A percentile compares a stretch with the other conserved stretches of the same genome.
Conservation (phyloP, 352 stramenopile species). For the Phytopythium delawarense region DNA sequence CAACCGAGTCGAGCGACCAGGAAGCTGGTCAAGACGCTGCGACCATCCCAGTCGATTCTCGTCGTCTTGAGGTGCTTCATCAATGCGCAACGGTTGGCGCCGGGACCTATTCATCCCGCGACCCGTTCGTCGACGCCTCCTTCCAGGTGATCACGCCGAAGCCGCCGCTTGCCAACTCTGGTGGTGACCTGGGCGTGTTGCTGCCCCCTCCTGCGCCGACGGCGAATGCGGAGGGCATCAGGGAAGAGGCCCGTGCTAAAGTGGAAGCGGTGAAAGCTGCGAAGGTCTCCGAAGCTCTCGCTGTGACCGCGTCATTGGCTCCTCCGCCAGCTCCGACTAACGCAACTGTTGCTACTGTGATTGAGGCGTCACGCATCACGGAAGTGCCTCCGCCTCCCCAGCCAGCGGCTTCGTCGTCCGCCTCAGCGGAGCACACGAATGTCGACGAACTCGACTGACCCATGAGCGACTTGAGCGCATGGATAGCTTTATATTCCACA, state of each 20-base stretch:
- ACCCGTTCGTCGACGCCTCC: slow-evolving; percentile 45
- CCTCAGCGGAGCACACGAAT: slow-evolving; percentile 25
- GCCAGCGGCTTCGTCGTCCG: slow-evolving; percentile 10
- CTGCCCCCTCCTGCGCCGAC: neutral
- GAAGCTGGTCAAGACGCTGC: neutral
- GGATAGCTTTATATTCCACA: neutral
- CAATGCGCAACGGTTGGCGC: slow-evolving; percentile 67
- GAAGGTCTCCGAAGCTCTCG: neutral
- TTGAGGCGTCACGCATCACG: neutral
- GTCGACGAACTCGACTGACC: slow-evolving; percentile 49
- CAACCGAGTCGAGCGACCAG: neutral
- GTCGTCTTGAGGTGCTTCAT: slow-evolving; percentile 54
- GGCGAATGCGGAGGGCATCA: neutral
- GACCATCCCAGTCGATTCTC: slow-evolving; percentile 45
- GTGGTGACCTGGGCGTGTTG: neutral
- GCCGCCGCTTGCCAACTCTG: neutral
- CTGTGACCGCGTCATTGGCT: neutral
- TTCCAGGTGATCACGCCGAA: slow-evolving; percentile 21
- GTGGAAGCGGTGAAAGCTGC: neutral
- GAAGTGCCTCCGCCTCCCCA: slow-evolving; percentile 9
- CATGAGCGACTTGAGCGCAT: neutral
- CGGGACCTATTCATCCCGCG: slow-evolving; percentile 21
- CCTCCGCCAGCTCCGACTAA: neutral
- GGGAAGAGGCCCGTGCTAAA: neutral
- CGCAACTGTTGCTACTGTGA: neutral